Conservation (phyloP, 2,329 filamentous ascomycete species). For the Aspergillus pseudotamarii region DNA sequence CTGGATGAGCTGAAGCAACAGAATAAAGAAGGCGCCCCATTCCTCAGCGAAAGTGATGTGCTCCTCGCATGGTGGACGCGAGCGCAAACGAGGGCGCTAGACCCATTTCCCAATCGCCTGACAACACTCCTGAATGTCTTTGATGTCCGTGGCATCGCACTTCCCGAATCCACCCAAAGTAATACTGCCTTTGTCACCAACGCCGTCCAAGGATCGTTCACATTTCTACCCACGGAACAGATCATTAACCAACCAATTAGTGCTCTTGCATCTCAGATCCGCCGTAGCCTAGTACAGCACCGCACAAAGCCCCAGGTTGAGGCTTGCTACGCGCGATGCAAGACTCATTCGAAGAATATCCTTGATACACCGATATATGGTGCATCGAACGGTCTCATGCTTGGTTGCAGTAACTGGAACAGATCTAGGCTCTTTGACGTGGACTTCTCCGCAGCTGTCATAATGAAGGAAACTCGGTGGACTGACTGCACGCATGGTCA, state of each 20-base stretch:
- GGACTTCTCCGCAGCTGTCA: slow-evolving; percentile 40
- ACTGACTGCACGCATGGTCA: background rate
- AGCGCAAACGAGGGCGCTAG: slow-evolving; percentile 20
- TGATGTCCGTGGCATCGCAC: slow-evolving; percentile 34
- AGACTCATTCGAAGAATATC: background rate
- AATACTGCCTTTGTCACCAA: slow-evolving; percentile 29
- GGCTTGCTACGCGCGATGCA: slow-evolving; percentile 2
- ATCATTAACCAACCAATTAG: slow-evolving; percentile 16
- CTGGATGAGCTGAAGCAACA: slow-evolving; percentile 14
- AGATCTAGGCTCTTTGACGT: slow-evolving; percentile 39
- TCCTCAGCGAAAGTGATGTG: slow-evolving; percentile 52
- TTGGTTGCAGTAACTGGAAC: slow-evolving; percentile 47
- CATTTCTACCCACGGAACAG: slow-evolving; percentile 1
- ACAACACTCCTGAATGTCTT: slow-evolving; percentile 44
- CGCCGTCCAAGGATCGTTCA: background rate
- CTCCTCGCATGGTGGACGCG: slow-evolving; percentile 47
- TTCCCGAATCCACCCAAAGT: slow-evolving; percentile 30
- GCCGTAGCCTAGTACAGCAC: slow-evolving; percentile 14
- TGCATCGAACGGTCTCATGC: slow-evolving; percentile 32
- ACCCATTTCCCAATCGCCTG: slow-evolving; percentile 27
- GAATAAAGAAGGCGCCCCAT: slow-evolving; percentile 26
- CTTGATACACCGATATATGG: slow-evolving; percentile 36
- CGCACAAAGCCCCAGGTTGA: slow-evolving; percentile 16
- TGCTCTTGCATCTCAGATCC: slow-evolving; percentile 13
- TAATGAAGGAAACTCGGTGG: slow-evolving; percentile 3